Evolutionary conservation across 2,329 filamentous ascomycete species (phyloP), one percentile per base, ranked within the genome.

Genomic region (Chrysoporthe deuterocubensis): DNA sequence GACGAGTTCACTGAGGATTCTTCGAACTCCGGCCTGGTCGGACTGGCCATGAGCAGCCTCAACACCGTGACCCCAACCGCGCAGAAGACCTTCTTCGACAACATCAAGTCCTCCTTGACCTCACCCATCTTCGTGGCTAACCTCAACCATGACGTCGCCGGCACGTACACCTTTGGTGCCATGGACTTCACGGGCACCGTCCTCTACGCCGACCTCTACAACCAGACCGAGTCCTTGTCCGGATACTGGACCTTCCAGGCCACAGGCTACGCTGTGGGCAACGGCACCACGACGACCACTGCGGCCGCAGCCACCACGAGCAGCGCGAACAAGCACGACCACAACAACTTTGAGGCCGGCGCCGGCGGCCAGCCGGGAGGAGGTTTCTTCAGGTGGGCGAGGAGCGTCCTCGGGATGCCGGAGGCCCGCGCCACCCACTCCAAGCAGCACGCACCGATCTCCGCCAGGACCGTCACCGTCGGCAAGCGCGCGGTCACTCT

Each of bases 211-310:
- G 64, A 72, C 11, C 71, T 80, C 40, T 73, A 78, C 67, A 76
- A 67, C 65, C 44, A 34, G 48, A 69, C 48, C 62, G 5, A 40
- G 7, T 4, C 40, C 8, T 74, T 74, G 21, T 63, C 76, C 3
- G 78, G 78, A 9, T 81, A 77, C 75, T 81, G 79, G 79, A 72
- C 76, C 59, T 81, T 80, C 67, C 73, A 74, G 21, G 77, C 78
- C 40, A 72, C 75, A 11, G 71, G 69, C 1, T 80, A 77, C 63
- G 70, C 75, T 40, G 69, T 80, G 59, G 73, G 76, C 65, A 70
- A 71, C 43, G 75, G 72, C 21, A 67, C 66, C 54, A 64, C 58
- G 2, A 63, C 44, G 18, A 57, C 64, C 48, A 60, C 65, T 8
- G 44, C 48, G 6, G 34, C 63, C n/a, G 26, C 14, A 11, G 65